phyloP scores from a whole-genome alignment of 768 basidiomycete species.

The Coprinopsis strossmayeri region DNA sequence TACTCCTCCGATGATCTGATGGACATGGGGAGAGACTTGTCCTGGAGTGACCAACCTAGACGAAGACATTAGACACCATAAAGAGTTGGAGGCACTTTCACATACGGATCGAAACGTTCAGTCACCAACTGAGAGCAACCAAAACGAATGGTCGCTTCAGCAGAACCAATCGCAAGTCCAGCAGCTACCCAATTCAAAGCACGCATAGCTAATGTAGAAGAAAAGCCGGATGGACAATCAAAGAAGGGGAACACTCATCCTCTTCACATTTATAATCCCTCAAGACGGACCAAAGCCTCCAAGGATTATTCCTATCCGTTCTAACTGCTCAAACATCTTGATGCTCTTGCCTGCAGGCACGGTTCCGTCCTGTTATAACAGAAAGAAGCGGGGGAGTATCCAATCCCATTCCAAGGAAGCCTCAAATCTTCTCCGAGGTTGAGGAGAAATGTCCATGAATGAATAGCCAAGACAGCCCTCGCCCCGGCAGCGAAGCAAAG shows the following conservation, averaged over 20 bases:
- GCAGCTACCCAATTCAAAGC: neutral
- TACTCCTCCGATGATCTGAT: slow-evolving; percentile 12
- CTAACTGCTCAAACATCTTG: neutral
- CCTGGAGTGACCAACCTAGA: slow-evolving; percentile 8
- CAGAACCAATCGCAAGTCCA: neutral
- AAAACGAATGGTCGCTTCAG: slow-evolving; percentile 10
- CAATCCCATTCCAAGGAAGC: neutral
- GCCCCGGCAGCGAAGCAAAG: neutral
- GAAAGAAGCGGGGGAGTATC: neutral
- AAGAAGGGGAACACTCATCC: too few relatives aligned
- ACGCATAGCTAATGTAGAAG: neutral
- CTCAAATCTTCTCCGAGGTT: slow-evolving; percentile 1
- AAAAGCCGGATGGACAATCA: neutral
- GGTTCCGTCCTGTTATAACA: too few relatives aligned
- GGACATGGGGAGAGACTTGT: slow-evolving; percentile 6
- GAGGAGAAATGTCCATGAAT: slow-evolving; percentile 1
- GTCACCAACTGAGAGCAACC: slow-evolving; percentile 10
- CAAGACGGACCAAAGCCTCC: neutral
- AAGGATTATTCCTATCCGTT: neutral
- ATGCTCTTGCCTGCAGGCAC: too few relatives aligned
- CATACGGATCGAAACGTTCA: slow-evolving; percentile 10
- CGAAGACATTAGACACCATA: neutral
- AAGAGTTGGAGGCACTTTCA: neutral
- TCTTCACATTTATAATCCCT: neutral
- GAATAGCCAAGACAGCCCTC: slow-evolving; percentile 1